Evolutionary conservation across 495 filamentous ascomycete species (phyloP).

Genomic region (Trichoderma reesei): DNA sequence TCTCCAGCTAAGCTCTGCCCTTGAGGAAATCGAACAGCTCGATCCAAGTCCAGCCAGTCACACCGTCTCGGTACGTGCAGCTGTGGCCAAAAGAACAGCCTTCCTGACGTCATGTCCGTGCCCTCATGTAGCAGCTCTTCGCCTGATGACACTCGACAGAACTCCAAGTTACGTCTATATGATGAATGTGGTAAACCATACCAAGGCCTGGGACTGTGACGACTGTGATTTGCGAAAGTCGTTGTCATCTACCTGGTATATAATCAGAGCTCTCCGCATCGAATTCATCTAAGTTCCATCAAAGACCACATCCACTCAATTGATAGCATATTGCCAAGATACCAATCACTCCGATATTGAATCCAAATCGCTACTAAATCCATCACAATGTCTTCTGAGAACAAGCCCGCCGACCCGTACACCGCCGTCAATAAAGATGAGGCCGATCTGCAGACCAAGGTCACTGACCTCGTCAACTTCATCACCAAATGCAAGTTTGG

Average conservation of each 20-base stretch:
- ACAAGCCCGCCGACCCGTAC: conserved; percentile 65
- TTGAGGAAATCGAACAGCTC: too few species aligned
- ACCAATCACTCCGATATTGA: too few species aligned
- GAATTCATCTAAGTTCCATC: too few species aligned
- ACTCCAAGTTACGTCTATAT: background rate
- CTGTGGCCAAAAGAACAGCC: background rate
- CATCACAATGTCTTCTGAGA: conserved; percentile 36
- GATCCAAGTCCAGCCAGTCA: too few species aligned
- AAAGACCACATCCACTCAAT: too few species aligned
- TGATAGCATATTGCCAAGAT: too few species aligned
- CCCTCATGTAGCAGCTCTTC: background rate
- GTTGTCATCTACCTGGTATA: too few species aligned
- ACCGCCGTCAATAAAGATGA: conserved; percentile 61
- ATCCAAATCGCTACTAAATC: background rate
- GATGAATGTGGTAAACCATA: conserved; percentile 1
- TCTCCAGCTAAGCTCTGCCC: too few species aligned
- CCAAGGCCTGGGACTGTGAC: too few species aligned
- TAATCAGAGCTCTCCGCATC: too few species aligned
- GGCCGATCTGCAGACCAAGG: conserved; percentile 60
- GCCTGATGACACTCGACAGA: background rate
- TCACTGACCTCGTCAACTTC: conserved; percentile 64
- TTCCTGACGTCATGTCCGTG: background rate
- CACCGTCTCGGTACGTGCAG: background rate
- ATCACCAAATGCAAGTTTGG: conserved; percentile 66
- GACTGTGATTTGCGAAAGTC: too few species aligned